Conservation (phyloP, 169 alveolate species). For the Eimeria falciformis region DNA sequence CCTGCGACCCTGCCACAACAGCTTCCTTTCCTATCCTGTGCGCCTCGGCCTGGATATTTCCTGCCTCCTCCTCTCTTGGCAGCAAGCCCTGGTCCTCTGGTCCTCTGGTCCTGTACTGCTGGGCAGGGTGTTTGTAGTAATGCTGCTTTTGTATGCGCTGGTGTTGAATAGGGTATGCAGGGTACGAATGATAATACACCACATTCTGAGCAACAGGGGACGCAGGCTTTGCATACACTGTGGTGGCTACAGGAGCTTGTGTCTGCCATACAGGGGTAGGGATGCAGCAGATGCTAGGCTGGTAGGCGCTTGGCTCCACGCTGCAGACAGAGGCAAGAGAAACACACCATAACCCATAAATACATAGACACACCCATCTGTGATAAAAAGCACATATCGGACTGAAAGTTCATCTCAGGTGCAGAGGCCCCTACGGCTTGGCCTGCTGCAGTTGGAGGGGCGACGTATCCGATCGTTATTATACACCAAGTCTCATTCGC, state of each 20-base stretch:
- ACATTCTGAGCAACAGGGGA: neutral
- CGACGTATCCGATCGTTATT: too few relatives aligned
- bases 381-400: neutral
- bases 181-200: neutral
- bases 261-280: neutral
- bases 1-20: constrained; percentile 12
- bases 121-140: neutral
- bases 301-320: neutral
- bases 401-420: neutral
- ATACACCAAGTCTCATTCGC: too few relatives aligned
- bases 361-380: neutral
- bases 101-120: neutral
- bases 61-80: neutral
- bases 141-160: neutral
- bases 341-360: neutral
- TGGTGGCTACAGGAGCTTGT: neutral
- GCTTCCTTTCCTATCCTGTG: constrained; percentile 10
- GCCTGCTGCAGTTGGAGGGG: too few relatives aligned
- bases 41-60: neutral
- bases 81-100: neutral
- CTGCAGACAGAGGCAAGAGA: neutral
- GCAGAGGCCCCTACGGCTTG: too few relatives aligned
- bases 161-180: neutral
- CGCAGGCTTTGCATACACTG: neutral
- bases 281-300: neutral